Percentiles rank a stretch among this genome's conserved stretches.
Conservation (phyloP, 352 stramenopile genomes). For the Globisporangium ultimum region DNA sequence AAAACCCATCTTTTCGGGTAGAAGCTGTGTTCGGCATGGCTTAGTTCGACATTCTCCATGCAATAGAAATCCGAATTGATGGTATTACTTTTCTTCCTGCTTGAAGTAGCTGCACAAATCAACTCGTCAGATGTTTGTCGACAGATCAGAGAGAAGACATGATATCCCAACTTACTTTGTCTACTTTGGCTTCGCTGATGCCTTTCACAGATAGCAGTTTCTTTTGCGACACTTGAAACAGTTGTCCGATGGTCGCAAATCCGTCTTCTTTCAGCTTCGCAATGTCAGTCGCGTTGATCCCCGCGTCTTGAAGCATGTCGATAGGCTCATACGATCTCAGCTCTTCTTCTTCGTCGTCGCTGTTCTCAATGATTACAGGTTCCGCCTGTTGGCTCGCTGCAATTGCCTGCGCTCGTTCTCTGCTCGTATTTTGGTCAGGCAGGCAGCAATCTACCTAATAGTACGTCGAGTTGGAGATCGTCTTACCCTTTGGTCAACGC, state of each 20-base stretch:
- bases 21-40: constrained; percentile 26
- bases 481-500: constrained; percentile 14
- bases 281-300: constrained; percentile 76
- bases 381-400: constrained; percentile 22
- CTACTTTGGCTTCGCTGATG: constrained; percentile 86
- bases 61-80: too few relatives aligned
- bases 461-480: too few relatives aligned
- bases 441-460: too few relatives aligned
- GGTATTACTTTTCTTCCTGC: constrained; percentile 59
- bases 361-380: constrained; percentile 26
- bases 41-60: too few relatives aligned
- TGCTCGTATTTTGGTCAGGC: background rate
- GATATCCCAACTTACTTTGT: constrained; percentile 49
- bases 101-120: constrained; percentile 48
- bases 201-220: constrained; percentile 79
- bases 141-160: background rate
- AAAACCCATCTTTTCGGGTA: constrained; percentile 74
- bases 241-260: constrained; percentile 75
- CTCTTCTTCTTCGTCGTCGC: constrained; percentile 60
- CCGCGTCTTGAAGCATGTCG: constrained; percentile 67
- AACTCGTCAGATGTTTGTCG: background rate
- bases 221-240: constrained; percentile 75
- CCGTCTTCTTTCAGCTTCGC: constrained; percentile 74
- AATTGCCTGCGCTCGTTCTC: constrained; percentile 19
- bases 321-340: constrained; percentile 69